Evolutionary conservation across 1,139 yeast genomes (phyloP), one percentile per base, ranked within the genome.

Genomic region (Geotrichum cucujoidarum): DNA sequence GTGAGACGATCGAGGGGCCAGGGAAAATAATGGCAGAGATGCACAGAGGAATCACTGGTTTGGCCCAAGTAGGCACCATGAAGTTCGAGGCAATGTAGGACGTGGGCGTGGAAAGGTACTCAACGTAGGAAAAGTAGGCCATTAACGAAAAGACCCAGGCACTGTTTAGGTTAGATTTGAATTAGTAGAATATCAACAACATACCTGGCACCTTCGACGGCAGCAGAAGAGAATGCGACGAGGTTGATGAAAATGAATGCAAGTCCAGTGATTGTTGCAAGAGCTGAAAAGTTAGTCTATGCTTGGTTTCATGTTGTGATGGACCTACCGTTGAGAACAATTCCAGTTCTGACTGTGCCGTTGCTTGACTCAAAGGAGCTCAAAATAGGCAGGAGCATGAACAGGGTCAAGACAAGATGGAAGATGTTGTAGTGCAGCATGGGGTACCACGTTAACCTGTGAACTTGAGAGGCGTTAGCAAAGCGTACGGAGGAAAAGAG

Each of bases 341-440:
- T 73, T 1, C 95, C 97, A 1, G 97, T 85, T 62, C 86, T 79
- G 1, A 90, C 82, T 0, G 97, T 89, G 8, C 97, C 97, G 58
- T 88, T 84, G 25, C 70, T 65, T 47, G 73, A 70, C 68, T 90
- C 97, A 65, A 82, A 89, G 47, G 57, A 51, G 18, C 76, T 72
- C 27, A 85, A 70, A 61, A 89, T 68, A 4, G 90, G 88, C 0
- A 80, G 68, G 40, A 88, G 63, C 0, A 83, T 76, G 39, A 79
- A 53, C n/a, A 78, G 55, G 62, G 87, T 87, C 59, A 85, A 66
- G 2, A 77, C 49, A 67, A 90, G 70, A 64, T 88, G 96, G 48
- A 81, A 53, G 21, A 79, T 55, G 20, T 77, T 74, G 34, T 70
- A 62, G 63, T 89, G 97, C 41, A 79, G 79, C 59, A 89, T 66